Conservation (phyloP, 2,329 filamentous ascomycete species). For the Stachybotrys echinatus region DNA sequence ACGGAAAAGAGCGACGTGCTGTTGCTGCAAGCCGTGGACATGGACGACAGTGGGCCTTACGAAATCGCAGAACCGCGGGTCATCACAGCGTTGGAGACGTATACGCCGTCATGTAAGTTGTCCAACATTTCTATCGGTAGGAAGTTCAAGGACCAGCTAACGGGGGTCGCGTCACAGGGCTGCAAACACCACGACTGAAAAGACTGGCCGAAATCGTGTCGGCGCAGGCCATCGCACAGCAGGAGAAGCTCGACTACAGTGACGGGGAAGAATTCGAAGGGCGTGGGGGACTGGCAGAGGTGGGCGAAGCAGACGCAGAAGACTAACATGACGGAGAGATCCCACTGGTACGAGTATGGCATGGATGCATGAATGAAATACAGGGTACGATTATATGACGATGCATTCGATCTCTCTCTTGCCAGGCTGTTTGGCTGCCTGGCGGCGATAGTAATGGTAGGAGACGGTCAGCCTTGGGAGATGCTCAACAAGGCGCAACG, state of each 20-base stretch:
- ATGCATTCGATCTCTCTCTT: not conserved
- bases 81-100: slow-evolving; percentile 95
- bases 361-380: slow-evolving; percentile 10
- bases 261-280: slow-evolving; percentile 40
- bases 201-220: slow-evolving; percentile 97
- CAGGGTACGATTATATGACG: slow-evolving; percentile 8
- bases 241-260: slow-evolving; percentile 70
- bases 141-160: not conserved
- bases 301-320: slow-evolving; percentile 38
- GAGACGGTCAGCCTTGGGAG: no score
- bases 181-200: slow-evolving; percentile 93
- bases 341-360: not conserved
- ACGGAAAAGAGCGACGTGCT: slow-evolving; percentile 98
- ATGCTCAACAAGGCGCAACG: no score
- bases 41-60: slow-evolving; percentile 98
- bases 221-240: slow-evolving; percentile 91
- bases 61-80: slow-evolving; percentile 96
- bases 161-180: slow-evolving; percentile 53
- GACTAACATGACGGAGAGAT: slow-evolving; percentile 11
- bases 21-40: slow-evolving; percentile 88
- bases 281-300: slow-evolving; percentile 44
- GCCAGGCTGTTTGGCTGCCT: not conserved
- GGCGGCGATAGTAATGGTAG: not conserved
- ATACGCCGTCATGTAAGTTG: slow-evolving; percentile 87
- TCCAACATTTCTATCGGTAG: not conserved